Conservation (phyloP, 164 flowering plant genomes). For the Amborella trichopoda region DNA sequence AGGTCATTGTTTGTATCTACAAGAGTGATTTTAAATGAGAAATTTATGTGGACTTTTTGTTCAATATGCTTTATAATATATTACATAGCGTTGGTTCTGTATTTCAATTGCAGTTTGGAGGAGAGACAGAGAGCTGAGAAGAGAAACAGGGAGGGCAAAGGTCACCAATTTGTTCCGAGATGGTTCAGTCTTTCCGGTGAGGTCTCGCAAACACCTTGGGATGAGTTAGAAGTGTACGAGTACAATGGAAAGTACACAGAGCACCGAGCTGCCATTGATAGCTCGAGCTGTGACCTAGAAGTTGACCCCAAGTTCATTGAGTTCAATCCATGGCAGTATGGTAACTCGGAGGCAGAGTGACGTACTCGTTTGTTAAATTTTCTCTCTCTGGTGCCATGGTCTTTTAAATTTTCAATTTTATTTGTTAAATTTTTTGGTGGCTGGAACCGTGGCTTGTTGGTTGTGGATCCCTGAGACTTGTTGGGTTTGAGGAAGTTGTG, state of each 20-base stretch:
- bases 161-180: constrained; percentile 39
- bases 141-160: constrained; percentile 28
- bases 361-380: background rate
- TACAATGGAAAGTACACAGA: constrained; percentile 43
- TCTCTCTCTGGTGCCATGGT: background rate
- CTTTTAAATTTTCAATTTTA: background rate
- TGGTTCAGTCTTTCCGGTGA: constrained; percentile 58
- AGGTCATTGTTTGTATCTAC: no score
- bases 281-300: constrained; percentile 13
- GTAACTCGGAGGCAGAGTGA: constrained; percentile 14
- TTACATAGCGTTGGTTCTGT: no score
- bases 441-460: no score
- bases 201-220: constrained; percentile 55
- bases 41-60: no score
- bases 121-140: constrained; percentile 52
- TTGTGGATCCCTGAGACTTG: no score
- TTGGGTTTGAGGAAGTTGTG: no score
- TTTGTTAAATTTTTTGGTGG: background rate
- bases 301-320: constrained; percentile 25
- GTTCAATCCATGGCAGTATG: constrained; percentile 69
- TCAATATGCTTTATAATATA: no score
- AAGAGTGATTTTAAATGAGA: no score
- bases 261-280: constrained; percentile 34
- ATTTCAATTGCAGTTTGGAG: constrained; percentile 31
- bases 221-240: constrained; percentile 49